Conservation (phyloP, 345 rosid species). For the Cardamine occulta region DNA sequence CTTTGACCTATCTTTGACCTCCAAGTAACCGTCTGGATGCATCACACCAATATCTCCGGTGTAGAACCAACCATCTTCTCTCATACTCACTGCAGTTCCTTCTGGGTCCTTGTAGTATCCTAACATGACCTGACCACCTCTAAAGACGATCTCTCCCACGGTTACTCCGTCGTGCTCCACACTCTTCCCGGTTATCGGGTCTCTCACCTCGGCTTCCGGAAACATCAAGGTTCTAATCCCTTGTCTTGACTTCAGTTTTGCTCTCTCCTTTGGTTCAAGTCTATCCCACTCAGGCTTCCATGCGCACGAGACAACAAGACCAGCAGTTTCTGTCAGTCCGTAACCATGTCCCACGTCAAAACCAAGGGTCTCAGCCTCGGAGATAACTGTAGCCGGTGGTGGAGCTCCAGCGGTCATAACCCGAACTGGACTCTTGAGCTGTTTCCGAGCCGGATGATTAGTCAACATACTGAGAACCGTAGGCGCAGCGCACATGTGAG, state of each 20-base stretch:
- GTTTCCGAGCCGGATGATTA: slow-evolving; percentile 38
- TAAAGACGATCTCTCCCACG: slow-evolving; percentile 57
- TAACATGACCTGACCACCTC: slow-evolving; percentile 59
- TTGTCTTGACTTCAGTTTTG: slow-evolving; percentile 58
- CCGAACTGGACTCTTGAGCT: slow-evolving; percentile 44
- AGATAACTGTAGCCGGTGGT: slow-evolving; percentile 49
- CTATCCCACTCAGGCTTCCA: slow-evolving; percentile 62
- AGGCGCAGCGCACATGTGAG: slow-evolving; percentile 70
- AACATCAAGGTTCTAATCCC: slow-evolving; percentile 47
- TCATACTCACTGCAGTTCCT: slow-evolving; percentile 45
- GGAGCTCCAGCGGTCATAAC: slow-evolving; percentile 62
- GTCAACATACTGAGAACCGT: slow-evolving; percentile 60
- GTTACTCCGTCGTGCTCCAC: slow-evolving; percentile 55
- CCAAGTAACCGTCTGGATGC: slow-evolving; percentile 63
- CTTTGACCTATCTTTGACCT: slow-evolving; percentile 62
- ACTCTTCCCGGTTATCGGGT: slow-evolving; percentile 49
- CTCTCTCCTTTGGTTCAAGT: slow-evolving; percentile 45
- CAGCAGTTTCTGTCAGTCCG: slow-evolving; percentile 60
- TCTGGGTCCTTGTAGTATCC: slow-evolving; percentile 60
- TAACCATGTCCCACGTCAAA: slow-evolving; percentile 58
- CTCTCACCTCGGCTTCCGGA: slow-evolving; percentile 49
- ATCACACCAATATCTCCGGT: slow-evolving; percentile 66
- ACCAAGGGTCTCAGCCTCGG: slow-evolving; percentile 51
- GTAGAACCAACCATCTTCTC: slow-evolving; percentile 59
- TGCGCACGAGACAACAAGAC: slow-evolving; percentile 51